These are phyloP conservation scores for Ruellia speciosa DNA, from an alignment of 305 asterid species.

Conservation along the genomic window DNA sequence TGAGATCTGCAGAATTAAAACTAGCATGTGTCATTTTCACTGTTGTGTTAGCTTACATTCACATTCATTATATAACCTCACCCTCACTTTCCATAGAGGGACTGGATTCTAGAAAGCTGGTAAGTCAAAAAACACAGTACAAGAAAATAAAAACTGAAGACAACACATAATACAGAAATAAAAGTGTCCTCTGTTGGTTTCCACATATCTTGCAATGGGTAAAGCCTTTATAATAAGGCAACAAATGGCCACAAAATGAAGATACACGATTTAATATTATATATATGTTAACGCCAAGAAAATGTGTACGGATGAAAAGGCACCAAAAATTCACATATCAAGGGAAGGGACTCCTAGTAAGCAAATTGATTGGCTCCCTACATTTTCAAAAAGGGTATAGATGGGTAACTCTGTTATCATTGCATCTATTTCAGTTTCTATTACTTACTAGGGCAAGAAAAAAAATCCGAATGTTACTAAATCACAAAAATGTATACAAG, in stretches of 20 bases:
- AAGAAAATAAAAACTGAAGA: not conserved
- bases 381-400: not conserved
- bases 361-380: not conserved
- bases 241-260: constrained; percentile 11
- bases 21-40: not conserved
- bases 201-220: constrained; percentile 13
- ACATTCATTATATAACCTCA: not conserved
- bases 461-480: not conserved
- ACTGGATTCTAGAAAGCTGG: not conserved
- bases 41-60: not conserved
- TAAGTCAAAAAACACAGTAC: not conserved
- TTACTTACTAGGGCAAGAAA: not conserved
- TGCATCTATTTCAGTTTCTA: no score
- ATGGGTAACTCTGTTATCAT: not conserved
- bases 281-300: constrained; percentile 3
- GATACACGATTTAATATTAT: not conserved
- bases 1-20: no score
- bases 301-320: constrained; percentile 4
- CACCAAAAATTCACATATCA: not conserved
- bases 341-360: no score
- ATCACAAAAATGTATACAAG: constrained; percentile 22
- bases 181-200: constrained; percentile 3
- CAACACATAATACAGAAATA: not conserved
- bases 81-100: not conserved
- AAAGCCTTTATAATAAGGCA: constrained; percentile 14